Base-by-base conservation (phyloP, 2,329 filamentous ascomycete genomes). In the Zasmidium citrigriseum region DNA sequence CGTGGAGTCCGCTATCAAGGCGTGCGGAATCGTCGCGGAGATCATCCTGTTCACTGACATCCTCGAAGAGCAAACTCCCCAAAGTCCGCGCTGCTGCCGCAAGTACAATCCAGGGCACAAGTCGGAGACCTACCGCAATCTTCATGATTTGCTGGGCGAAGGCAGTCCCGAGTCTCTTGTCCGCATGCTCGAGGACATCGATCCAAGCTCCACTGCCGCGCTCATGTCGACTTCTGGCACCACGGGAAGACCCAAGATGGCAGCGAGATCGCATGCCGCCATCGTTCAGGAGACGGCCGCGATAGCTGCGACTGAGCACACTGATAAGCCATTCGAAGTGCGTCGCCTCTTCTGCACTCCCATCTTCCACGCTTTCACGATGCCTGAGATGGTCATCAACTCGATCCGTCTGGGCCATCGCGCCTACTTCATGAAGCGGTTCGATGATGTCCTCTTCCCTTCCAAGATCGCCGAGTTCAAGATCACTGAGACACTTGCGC, bases 331-430 rank as follows among this genome's bases (percentile, higher is more conserved):
- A 14, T 75, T 74, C 60, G 56, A 62, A 38, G 75, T 78, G 5
- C 75, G 72, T 25, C 75, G 80, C 34, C 68, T 84, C 9, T 75
- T 80, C 60, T 79, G 74, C 55, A 76, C 82, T 24, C 82, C 81
- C 12, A 79, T 82, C 72, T 84, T 84, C 65, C 82, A 84, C 66
- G 74, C 77, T 2, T 83, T 82, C 65, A 77, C 78, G 4, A 72
- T 75, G 0, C 72, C 79, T 2, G 77, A 79, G 62, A 76, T 78
- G 34, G 71, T 80, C 54, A 68, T 82, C 48, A 78, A 77, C 63
- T 74, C 78, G 20, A 72, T 81, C 2, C 76, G 78, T 18, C 74
- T 77, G 21, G 80, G 80, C 10, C 70, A 78, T 44, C 74, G 76
- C 4, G 75, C 78, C 11, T 83, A 80, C 58, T 73, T 82, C 60